A percentile compares a stretch with the other conserved stretches of the same genome.
Conservation (phyloP, 2,329 filamentous ascomycete genomes). For the Neopestalotiopsis sp. region DNA sequence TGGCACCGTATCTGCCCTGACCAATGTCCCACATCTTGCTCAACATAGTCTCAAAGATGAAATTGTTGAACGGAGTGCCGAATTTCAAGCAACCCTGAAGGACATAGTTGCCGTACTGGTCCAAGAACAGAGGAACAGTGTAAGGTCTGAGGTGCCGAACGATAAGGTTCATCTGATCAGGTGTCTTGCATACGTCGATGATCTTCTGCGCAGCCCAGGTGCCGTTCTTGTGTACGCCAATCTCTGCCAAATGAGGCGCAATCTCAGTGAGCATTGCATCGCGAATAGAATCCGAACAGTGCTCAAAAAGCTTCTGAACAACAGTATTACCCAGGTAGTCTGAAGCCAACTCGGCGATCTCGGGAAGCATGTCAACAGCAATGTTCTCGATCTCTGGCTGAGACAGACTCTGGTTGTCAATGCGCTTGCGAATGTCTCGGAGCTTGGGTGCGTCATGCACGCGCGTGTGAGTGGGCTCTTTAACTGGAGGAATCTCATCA, state of each 20-base stretch:
- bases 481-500: constrained; percentile 86
- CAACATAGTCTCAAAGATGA: constrained; percentile 98
- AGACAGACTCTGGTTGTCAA: constrained; percentile 91
- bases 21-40: constrained; percentile 91
- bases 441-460: constrained; percentile 94
- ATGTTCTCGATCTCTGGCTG: constrained; percentile 90
- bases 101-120: constrained; percentile 98
- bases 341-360: constrained; percentile 92
- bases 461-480: constrained; percentile 85
- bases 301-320: constrained; percentile 98
- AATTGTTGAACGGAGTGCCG: constrained; percentile 85
- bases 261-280: constrained; percentile 91
- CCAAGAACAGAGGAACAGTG: constrained; percentile 88
- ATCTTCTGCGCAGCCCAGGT: constrained; percentile 99
- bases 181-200: constrained; percentile 91
- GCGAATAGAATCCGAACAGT: constrained; percentile 87
- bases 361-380: constrained; percentile 91
- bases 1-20: constrained; percentile 91
- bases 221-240: constrained; percentile 98
- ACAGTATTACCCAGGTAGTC: constrained; percentile 99
- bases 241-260: constrained; percentile 90
- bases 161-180: constrained; percentile 81
- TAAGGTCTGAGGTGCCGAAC: constrained; percentile 85
- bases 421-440: constrained; percentile 94
- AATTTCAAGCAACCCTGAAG: constrained; percentile 96